Evolutionary conservation across 2,329 filamentous ascomycete genomes (phyloP).

Genomic region (Clarireedia homoeocarpa): DNA sequence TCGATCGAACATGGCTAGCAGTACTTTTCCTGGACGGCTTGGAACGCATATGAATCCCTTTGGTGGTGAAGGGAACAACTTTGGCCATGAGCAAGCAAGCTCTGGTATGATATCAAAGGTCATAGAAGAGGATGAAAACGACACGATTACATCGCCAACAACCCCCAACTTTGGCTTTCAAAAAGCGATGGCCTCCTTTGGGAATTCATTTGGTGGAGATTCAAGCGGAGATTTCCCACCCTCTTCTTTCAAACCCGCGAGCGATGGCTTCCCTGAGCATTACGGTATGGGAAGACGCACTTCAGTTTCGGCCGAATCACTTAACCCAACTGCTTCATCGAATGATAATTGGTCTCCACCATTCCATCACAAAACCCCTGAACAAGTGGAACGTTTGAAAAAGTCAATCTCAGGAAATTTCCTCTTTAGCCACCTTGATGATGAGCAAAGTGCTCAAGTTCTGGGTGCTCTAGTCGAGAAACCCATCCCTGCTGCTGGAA

Average conservation of each 20-base stretch:
- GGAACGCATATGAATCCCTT: constrained; percentile 67
- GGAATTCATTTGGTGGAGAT: constrained; percentile 37
- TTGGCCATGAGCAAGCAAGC: constrained; percentile 26
- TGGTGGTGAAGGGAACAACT: constrained; percentile 39
- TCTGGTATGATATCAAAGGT: constrained; percentile 50
- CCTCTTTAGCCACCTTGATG: constrained; percentile 87
- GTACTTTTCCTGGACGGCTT: constrained; percentile 67
- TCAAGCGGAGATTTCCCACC: constrained; percentile 39
- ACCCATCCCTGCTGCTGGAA: constrained; percentile 83
- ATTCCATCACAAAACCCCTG: constrained; percentile 70
- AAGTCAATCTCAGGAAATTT: constrained; percentile 83
- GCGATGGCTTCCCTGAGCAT: constrained; percentile 75
- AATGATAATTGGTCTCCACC: constrained; percentile 90
- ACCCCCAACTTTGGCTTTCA: constrained; percentile 47
- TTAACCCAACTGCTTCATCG: constrained; percentile 77
- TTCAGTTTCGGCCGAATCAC: constrained; percentile 91
- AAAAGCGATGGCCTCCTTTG: constrained; percentile 30
- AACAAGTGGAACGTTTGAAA: constrained; percentile 74
- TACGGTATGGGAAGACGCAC: constrained; percentile 92
- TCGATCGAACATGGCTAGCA: constrained; percentile 55
- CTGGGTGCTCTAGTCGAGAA: constrained; percentile 90
- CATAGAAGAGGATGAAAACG: constrained; percentile 57
- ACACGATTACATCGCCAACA: constrained; percentile 68
- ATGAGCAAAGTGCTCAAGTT: constrained; percentile 82
- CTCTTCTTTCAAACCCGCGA: constrained; percentile 30